These are phyloP conservation scores for Lentinula guzmanii DNA, from an alignment of 768 basidiomycete species.

Conservation along the genomic window DNA sequence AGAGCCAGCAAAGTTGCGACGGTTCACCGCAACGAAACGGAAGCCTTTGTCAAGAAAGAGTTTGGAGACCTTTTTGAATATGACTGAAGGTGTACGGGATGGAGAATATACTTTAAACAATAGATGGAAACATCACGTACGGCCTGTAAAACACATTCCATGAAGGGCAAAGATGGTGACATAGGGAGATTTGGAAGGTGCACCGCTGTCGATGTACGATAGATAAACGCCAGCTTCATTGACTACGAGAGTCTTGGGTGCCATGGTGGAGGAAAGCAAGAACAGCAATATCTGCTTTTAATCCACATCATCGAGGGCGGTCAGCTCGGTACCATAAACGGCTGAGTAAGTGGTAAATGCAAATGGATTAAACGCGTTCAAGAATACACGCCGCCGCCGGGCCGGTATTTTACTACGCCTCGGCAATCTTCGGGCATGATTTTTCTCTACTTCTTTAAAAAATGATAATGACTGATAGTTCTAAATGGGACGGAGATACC, in stretches of 20 bases:
- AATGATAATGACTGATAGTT: too few relatives aligned
- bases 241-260: not conserved
- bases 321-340: too few relatives aligned
- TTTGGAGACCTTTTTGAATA: not conserved
- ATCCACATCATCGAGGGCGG: not conserved
- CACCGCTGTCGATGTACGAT: not conserved
- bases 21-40: slow-evolving; percentile 24
- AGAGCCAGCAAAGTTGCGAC: slow-evolving; percentile 25
- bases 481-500: too few relatives aligned
- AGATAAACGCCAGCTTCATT: not conserved
- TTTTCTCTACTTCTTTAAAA: too few relatives aligned
- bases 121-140: not conserved
- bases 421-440: too few relatives aligned
- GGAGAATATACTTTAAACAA: not conserved
- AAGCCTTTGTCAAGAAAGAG: not conserved
- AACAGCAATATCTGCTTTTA: not conserved
- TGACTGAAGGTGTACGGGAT: not conserved
- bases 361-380: too few relatives aligned
- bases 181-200: not conserved
- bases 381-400: too few relatives aligned
- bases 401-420: too few relatives aligned
- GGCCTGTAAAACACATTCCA: not conserved
- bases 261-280: not conserved
- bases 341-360: too few relatives aligned
- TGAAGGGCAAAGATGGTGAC: not conserved